Conservation (phyloP, 2,329 filamentous ascomycete genomes). For the Epichloe coenophiala region DNA sequence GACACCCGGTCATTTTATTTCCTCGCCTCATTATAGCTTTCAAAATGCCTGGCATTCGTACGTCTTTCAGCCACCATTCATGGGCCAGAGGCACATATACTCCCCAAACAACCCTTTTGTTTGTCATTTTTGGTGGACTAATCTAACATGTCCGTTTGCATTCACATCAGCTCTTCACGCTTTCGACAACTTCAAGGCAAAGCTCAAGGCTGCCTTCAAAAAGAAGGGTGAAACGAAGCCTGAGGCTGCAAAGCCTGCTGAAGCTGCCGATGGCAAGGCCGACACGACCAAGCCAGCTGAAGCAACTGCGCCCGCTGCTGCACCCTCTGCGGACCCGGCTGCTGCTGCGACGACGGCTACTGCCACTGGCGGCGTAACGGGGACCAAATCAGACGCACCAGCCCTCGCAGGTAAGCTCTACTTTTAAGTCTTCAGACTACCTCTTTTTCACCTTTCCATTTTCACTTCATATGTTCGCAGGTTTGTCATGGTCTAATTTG, state of each 20-base stretch:
- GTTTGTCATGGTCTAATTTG: not conserved
- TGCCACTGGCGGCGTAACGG: slow-evolving; percentile 19
- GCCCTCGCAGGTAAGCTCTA: slow-evolving; percentile 17
- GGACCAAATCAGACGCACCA: slow-evolving; percentile 21
- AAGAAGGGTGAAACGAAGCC: slow-evolving; percentile 28
- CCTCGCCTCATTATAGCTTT: not conserved
- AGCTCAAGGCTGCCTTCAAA: slow-evolving; percentile 40
- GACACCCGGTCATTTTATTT: not conserved
- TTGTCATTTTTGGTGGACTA: not conserved
- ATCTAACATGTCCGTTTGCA: not conserved
- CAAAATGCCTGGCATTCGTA: slow-evolving; percentile 41
- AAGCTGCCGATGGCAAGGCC: slow-evolving; percentile 10
- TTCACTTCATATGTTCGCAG: not conserved
- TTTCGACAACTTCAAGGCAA: slow-evolving; percentile 41
- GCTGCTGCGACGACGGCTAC: slow-evolving; percentile 15
- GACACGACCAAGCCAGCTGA: slow-evolving; percentile 15
- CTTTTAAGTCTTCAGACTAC: not conserved
- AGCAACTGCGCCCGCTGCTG: slow-evolving; percentile 11
- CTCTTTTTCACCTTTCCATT: too few species aligned
- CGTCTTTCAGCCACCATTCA: slow-evolving; percentile 16
- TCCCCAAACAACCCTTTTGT: not conserved
- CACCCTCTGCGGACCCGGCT: slow-evolving; percentile 8
- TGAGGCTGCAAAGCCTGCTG: not conserved
- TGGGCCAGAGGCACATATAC: not conserved
- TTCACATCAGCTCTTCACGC: slow-evolving; percentile 29